phyloP scores from a whole-genome alignment of 2,329 filamentous ascomycete genomes.

The Trichoderma gracile region DNA sequence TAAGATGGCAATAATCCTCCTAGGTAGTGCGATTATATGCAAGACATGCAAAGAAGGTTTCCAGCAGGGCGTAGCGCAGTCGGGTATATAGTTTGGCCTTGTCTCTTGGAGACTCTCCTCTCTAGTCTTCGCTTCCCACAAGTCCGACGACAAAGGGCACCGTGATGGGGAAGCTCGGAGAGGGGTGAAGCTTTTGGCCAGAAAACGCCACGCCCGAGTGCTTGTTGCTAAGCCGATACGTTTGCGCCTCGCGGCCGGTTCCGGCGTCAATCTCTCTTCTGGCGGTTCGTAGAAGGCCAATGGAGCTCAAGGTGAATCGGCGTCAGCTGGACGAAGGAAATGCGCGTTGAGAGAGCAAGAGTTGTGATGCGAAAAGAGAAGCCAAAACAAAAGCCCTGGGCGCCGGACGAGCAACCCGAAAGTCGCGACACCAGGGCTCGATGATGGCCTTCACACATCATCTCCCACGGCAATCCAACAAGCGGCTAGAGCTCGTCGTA shows the following conservation, averaged over 20 bases:
- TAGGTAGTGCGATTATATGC: not conserved
- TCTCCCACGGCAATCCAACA: conserved; percentile 16
- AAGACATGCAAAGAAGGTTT: conserved; percentile 10
- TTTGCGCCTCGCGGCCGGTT: conserved; percentile 22
- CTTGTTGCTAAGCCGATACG: conserved; percentile 7
- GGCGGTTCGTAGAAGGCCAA: not conserved
- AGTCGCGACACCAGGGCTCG: conserved; percentile 18
- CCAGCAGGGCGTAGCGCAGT: conserved; percentile 18
- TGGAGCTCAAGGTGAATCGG: conserved; percentile 5
- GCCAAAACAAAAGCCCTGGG: not conserved
- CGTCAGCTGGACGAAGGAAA: not conserved
- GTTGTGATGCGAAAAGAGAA: not conserved
- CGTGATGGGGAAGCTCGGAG: conserved; percentile 9
- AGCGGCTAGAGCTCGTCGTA: conserved; percentile 13
- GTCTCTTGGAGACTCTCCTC: not conserved
- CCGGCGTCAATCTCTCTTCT: conserved; percentile 14
- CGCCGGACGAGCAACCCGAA: not conserved
- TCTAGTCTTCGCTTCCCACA: not conserved
- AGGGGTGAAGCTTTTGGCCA: conserved; percentile 24
- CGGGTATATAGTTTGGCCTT: conserved; percentile 14
- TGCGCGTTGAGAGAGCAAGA: conserved; percentile 2
- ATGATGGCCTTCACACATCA: conserved; percentile 14
- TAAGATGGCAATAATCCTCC: not conserved
- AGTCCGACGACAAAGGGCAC: conserved; percentile 11
- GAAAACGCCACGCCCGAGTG: conserved; percentile 15